Evolutionary conservation across 208 protist genomes (phyloP).

Genomic region (Acanthamoeba royreba): DNA sequence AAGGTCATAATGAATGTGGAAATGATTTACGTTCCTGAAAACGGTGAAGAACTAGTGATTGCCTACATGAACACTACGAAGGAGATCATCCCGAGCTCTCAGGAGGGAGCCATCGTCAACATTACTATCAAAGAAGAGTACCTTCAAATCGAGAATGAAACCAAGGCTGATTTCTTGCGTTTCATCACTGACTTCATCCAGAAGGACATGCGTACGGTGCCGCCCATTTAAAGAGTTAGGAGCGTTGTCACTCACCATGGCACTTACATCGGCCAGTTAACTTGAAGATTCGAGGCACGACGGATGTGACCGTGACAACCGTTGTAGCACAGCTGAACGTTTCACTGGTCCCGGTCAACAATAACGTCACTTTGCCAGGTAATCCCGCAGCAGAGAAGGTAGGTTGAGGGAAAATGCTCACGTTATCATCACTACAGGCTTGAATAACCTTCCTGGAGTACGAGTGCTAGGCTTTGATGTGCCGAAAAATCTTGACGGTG

Average conservation of each 20-base stretch:
- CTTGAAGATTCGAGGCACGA: not conserved
- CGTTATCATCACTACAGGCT: not conserved
- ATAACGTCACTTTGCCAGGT: not conserved
- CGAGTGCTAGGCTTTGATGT: not conserved
- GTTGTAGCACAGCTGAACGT: not conserved
- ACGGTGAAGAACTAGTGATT: not conserved
- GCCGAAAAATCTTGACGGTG: not conserved
- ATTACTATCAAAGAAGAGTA: not conserved
- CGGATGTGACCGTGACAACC: not conserved
- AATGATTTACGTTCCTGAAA: not conserved
- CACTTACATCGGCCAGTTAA: not conserved
- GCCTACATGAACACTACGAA: not conserved
- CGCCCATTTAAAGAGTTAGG: not conserved
- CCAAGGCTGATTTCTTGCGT: too few species aligned
- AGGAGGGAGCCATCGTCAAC: not conserved
- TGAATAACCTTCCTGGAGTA: not conserved
- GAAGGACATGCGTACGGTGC: not conserved
- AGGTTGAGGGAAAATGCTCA: too few species aligned
- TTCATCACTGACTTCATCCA: not conserved
- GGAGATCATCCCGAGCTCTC: not conserved
- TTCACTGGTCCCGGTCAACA: not conserved
- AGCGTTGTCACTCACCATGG: not conserved
- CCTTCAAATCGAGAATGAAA: not conserved
- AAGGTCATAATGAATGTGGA: not conserved
- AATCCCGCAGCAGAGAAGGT: too few species aligned